Evolutionary conservation across 2,329 filamentous ascomycete species (phyloP), one percentile per base, ranked within the genome.

Genomic region (Colletotrichum tamarilloi): DNA sequence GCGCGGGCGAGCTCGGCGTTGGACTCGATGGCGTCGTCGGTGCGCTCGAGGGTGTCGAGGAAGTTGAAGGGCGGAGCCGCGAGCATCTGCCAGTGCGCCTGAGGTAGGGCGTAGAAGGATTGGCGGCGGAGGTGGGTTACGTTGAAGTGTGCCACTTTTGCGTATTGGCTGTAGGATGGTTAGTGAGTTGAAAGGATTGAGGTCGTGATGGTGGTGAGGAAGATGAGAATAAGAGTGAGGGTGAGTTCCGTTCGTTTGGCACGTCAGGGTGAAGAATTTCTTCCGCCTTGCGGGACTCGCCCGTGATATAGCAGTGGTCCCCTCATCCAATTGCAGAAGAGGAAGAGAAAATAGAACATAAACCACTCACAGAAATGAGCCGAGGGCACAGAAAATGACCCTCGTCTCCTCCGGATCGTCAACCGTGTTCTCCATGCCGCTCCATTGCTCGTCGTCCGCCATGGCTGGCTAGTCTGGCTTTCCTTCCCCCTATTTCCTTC

Each of bases 61-160:
- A 97, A 91, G 71, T 91, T 93, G 85, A 98, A 97, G 0, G 95
- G 96, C 0, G 94, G 92, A 5, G 89, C 89, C 0, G 95, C 92
- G 1, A 99, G 89, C 79, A 97, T 88, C 78, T 93, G 90, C 92
- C 95, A 97, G 81, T 99, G 95, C 1, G 89, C 86, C 72, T 92
- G 91, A 1, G 96, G 95, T 6, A 99, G 88, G 9, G 95, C 94
- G 82, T 98, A 99, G 83, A 99, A 98, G 16, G 95, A 93, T 82
- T 97, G 95, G 32, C 97, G 92, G 26, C 97, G 92, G 22, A 95
- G 89, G 82, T 98, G 96, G 5, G 96, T 98, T 76, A 94, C 92
- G 82, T 97, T 97, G 84, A 93, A 93, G 81, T 98, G 96, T 5
- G 95, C 93, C 28, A 92, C 90, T 78, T 92, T 93, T 76, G 94